Evolutionary conservation across 2,329 filamentous ascomycete genomes (phyloP).

Genomic region (Teratosphaeria nubilosa): DNA sequence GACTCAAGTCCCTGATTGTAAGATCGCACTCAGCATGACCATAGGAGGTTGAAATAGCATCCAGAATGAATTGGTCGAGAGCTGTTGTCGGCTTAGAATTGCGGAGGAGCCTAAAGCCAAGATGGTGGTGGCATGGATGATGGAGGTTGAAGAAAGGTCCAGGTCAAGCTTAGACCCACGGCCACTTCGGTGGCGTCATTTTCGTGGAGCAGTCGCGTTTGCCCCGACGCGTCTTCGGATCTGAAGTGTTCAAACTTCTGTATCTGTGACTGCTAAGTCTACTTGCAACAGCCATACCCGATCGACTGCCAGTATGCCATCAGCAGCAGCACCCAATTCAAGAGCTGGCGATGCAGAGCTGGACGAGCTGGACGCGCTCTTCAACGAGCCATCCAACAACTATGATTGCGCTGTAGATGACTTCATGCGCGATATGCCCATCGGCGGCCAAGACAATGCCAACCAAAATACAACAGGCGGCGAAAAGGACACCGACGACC

Average conservation of each 20-base stretch:
- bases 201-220: slow-evolving; percentile 2
- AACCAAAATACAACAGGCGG: background rate
- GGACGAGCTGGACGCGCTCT: slow-evolving; percentile 55
- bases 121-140: background rate
- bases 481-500: slow-evolving; percentile 41
- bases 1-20: too few relatives aligned
- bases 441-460: slow-evolving; percentile 31
- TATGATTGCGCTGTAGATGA: slow-evolving; percentile 56
- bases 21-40: too few relatives aligned
- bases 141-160: background rate
- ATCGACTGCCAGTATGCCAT: slow-evolving; percentile 17
- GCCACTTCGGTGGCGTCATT: background rate
- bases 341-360: slow-evolving; percentile 13
- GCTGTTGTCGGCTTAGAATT: background rate
- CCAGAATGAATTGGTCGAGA: background rate
- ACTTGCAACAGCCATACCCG: background rate
- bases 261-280: background rate
- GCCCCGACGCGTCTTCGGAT: background rate
- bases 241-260: background rate
- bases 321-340: slow-evolving; percentile 15
- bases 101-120: background rate
- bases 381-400: slow-evolving; percentile 37
- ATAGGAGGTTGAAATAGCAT: background rate
- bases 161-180: background rate
- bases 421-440: slow-evolving; percentile 34